phyloP scores from a whole-genome alignment of 495 filamentous ascomycete species.

The Neurospora sp. region DNA sequence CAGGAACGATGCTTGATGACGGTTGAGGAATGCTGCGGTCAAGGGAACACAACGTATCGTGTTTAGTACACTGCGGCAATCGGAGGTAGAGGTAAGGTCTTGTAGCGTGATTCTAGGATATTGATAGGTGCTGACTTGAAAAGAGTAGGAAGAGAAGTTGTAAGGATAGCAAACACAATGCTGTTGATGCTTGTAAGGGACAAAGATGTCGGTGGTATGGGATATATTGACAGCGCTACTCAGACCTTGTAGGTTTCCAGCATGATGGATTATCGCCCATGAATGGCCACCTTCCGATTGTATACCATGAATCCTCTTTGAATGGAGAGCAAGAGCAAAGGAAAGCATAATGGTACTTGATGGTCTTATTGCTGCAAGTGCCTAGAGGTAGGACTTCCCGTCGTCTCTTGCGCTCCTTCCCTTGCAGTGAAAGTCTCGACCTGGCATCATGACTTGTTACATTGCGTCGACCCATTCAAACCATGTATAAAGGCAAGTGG shows the following conservation, averaged over 20 bases:
- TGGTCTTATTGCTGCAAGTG: background rate
- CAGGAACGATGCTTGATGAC: background rate
- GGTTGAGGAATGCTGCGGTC: background rate
- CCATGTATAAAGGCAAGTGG: background rate
- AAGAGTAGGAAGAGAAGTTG: background rate
- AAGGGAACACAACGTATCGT: background rate
- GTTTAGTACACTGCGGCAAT: background rate
- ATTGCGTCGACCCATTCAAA: background rate
- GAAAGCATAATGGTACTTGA: background rate
- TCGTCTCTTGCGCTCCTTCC: background rate
- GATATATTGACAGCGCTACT: background rate
- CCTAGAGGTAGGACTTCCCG: background rate
- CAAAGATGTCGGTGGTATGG: background rate
- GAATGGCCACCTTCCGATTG: background rate
- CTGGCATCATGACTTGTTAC: background rate
- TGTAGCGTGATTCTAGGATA: background rate
- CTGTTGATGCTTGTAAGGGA: background rate
- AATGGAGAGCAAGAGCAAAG: background rate
- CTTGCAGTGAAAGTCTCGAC: background rate
- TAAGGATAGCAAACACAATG: background rate
- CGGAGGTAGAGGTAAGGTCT: background rate
- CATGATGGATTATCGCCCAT: background rate
- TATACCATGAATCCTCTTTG: background rate
- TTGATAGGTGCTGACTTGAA: background rate
- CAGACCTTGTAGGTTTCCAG: background rate